These are phyloP conservation scores for Solanum pinnatisectum DNA, from an alignment of 257 asterid species.

Conservation along the genomic window DNA sequence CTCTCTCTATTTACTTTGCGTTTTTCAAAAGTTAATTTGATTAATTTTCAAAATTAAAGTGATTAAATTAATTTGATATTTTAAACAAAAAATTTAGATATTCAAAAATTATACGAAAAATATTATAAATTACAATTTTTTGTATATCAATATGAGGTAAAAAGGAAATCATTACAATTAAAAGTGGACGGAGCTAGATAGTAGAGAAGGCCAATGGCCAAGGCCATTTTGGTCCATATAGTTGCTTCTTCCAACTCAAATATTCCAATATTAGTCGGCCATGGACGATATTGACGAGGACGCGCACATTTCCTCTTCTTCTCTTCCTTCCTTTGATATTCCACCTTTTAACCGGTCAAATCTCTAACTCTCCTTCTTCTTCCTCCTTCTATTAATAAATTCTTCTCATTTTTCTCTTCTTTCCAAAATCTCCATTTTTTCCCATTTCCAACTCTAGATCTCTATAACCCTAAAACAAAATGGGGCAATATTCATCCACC, in stretches of 20 bases:
- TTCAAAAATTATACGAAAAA: too few relatives aligned
- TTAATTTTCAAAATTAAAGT: too few relatives aligned
- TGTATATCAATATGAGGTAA: too few relatives aligned
- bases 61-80: too few relatives aligned
- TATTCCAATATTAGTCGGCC: background rate
- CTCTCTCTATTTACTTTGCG: rapidly evolving
- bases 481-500: slow-evolving; percentile 28
- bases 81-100: too few relatives aligned
- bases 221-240: background rate
- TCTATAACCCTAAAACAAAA: background rate
- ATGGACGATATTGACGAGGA: background rate
- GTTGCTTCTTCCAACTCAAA: background rate
- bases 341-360: slow-evolving; percentile 16
- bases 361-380: background rate
- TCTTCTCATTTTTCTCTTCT: background rate
- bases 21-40: too few relatives aligned
- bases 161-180: too few relatives aligned
- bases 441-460: background rate
- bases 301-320: background rate
- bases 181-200: background rate
- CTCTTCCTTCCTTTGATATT: background rate
- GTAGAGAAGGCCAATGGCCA: background rate
- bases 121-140: too few relatives aligned
- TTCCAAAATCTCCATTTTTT: background rate
- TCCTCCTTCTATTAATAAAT: background rate